Evolutionary conservation across 2,329 filamentous ascomycete genomes (phyloP).

Genomic region (Colletotrichum spaethianum): DNA sequence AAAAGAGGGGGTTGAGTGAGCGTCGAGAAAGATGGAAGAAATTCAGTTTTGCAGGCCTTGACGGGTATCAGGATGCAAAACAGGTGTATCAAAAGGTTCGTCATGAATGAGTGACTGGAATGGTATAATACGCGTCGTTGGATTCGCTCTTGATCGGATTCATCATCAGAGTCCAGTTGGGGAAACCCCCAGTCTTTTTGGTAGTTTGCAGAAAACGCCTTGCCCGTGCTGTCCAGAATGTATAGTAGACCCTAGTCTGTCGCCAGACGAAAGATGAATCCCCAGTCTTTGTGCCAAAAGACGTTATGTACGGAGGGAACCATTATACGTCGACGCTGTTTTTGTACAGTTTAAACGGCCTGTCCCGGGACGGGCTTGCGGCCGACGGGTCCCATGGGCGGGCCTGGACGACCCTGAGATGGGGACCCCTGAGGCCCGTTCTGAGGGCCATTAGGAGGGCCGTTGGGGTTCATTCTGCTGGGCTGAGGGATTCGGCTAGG

Average conservation of each 20-base stretch:
- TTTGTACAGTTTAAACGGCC: slow-evolving; percentile 24
- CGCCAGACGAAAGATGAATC: slow-evolving; percentile 41
- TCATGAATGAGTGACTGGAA: slow-evolving; percentile 43
- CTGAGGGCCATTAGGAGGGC: neutral
- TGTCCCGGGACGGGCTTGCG: slow-evolving; percentile 70
- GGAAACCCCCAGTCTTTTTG: slow-evolving; percentile 19
- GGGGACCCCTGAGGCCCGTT: slow-evolving; percentile 38
- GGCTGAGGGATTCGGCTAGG: slow-evolving; percentile 57
- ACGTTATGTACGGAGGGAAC: slow-evolving; percentile 37
- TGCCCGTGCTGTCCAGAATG: slow-evolving; percentile 41
- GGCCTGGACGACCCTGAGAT: slow-evolving; percentile 44
- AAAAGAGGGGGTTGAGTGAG: slow-evolving; percentile 46
- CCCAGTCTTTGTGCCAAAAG: slow-evolving; percentile 37
- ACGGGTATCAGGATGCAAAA: slow-evolving; percentile 28
- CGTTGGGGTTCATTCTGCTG: slow-evolving; percentile 62
- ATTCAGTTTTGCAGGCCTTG: slow-evolving; percentile 26
- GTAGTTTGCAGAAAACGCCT: slow-evolving; percentile 41
- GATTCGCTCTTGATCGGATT: slow-evolving; percentile 33
- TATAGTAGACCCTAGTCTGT: slow-evolving; percentile 38
- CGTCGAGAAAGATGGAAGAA: slow-evolving; percentile 51
- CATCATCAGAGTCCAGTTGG: slow-evolving; percentile 30
- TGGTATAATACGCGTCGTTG: slow-evolving; percentile 36
- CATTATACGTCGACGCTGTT: slow-evolving; percentile 20
- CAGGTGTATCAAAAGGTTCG: slow-evolving; percentile 44
- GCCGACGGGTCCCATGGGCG: slow-evolving; percentile 58